Evolutionary conservation across 2,329 filamentous ascomycete genomes (phyloP), one percentile per base, ranked within the genome.

Genomic region (Aspergillus candidus): DNA sequence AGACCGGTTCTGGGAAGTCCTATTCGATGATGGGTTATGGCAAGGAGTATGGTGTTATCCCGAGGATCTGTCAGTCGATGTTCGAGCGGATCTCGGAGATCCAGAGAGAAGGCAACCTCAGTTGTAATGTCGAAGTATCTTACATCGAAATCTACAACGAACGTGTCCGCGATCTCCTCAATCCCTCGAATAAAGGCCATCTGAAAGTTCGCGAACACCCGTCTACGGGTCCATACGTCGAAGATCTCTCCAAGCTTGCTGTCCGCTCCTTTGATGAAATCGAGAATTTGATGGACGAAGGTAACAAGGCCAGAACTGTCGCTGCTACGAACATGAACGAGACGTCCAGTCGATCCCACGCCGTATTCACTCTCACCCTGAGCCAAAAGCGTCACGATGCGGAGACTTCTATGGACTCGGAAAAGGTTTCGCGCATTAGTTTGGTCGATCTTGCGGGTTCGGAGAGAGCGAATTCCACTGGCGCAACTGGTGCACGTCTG

Each of bases 1-100:
- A 98, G 73, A 98, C 93, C 2, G 93, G 93, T 55, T 97, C 93
- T 1, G 93, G 93, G 69, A 98, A 98, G 72, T 96, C 89, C 12
- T 98, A 98, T 69, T 96, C 90, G 29, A 98, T 98, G 91, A 98
- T 98, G 93, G 93, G 93, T 38, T 98, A 97, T 70, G 93, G 93
- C 42, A 85, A 91, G 60, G 91, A 98, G 62, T 80, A 89, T 46
- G 93, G 93, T 66, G 93, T 98, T 52, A 97, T 97, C 50, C 93
- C 94, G 36, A 86, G 83, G 60, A 98, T 98, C 71, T 98, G 93
- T 67, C 87, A 93, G 72, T 85, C 95, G 60, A 97, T 98, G 89
- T 98, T 98, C 66, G 80, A 84, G 61, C 79, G 91, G 52, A 98
- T 98, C 61, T 72, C 73, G 18, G 71, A 72, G 38, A 74, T 91